A percentile compares a stretch with the other conserved stretches of the same genome.
Evolutionary conservation across 805 yeast species (phyloP).

Genomic region (Metschnikowia lachancei): DNA sequence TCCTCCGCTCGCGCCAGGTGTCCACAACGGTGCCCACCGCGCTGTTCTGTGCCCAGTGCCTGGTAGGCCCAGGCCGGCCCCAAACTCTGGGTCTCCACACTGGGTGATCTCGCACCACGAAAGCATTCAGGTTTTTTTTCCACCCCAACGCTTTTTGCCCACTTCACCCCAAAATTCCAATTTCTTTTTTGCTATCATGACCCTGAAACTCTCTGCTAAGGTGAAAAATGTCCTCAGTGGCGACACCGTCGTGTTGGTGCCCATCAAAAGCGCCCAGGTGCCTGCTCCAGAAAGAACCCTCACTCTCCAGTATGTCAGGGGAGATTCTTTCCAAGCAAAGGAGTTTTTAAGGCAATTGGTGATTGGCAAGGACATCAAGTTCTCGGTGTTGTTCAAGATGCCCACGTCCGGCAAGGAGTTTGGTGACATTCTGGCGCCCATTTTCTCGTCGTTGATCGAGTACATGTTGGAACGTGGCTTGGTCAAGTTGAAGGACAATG

Average conservation of each 20-base stretch:
- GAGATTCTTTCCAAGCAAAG: conserved; percentile 57
- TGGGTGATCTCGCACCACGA: conserved; percentile 2
- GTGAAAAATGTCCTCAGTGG: conserved; percentile 71
- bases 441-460: conserved; percentile 57
- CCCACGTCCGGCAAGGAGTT: conserved; percentile 57
- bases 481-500: conserved; percentile 59
- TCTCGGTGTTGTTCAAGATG: conserved; percentile 53
- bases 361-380: conserved; percentile 63
- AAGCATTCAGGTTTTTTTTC: neutral
- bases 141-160: neutral
- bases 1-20: conserved; percentile 2
- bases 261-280: conserved; percentile 41
- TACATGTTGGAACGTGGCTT: conserved; percentile 56
- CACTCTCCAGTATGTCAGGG: conserved; percentile 62
- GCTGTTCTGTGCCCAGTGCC: no score
- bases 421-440: conserved; percentile 68
- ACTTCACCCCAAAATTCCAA: neutral
- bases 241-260: conserved; percentile 63
- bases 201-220: conserved; percentile 42
- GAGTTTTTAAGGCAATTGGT: conserved; percentile 60
- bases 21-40: conserved; percentile 1
- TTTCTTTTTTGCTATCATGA: neutral
- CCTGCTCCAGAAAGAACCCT: conserved; percentile 56
- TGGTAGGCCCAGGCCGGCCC: no score
- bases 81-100: conserved; percentile 2